Conservation (phyloP, 2,329 filamentous ascomycete genomes). For the Botrytis cinerea region DNA sequence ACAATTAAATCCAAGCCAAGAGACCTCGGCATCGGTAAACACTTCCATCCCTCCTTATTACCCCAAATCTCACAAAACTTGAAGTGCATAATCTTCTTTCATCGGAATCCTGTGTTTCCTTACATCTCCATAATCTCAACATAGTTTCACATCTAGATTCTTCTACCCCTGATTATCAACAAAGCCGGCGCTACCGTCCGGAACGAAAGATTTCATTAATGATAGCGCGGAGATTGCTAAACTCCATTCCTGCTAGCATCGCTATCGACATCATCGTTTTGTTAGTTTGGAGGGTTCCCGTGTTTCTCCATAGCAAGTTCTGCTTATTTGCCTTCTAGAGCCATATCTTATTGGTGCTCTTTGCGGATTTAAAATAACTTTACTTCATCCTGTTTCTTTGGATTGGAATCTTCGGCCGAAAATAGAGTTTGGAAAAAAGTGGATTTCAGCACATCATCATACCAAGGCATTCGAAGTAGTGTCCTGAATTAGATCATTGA, state of each 20-base stretch:
- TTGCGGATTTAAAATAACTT: background rate
- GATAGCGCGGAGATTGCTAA: background rate
- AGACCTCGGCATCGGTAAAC: conserved; percentile 12
- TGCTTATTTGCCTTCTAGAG: background rate
- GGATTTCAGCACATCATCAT: conserved; percentile 1
- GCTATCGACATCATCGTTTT: conserved; percentile 9
- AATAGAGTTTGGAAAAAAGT: background rate
- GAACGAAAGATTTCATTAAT: background rate
- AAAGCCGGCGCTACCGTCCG: background rate
- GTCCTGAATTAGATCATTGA: background rate
- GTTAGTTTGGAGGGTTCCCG: background rate
- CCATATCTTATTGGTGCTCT: background rate
- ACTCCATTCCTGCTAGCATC: background rate
- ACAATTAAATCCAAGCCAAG: background rate
- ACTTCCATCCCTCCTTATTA: background rate
- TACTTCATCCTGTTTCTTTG: background rate
- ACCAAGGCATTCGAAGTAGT: background rate
- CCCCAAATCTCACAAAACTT: background rate
- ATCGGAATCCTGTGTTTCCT: background rate
- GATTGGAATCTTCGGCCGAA: background rate
- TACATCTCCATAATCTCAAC: no score
- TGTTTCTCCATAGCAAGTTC: background rate
- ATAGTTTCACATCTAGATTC: background rate
- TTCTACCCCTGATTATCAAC: background rate
- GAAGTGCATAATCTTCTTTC: background rate